Base-by-base conservation (phyloP, 106 monocot species). In the Amphibolis antarctica region DNA sequence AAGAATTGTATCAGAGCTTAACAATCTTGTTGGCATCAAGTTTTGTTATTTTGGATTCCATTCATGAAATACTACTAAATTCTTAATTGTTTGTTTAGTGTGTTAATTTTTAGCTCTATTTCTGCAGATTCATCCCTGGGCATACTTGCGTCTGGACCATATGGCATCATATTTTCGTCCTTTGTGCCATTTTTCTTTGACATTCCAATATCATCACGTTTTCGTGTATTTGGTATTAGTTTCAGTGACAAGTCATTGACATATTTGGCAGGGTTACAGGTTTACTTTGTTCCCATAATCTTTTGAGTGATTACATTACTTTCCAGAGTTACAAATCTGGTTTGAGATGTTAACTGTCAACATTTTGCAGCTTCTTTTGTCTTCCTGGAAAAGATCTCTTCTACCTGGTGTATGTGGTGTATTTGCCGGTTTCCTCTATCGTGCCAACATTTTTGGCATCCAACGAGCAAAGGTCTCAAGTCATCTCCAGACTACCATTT, bases 201-300 rank as follows among this genome's bases (percentile, higher is more conserved):
- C 67, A 86, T 96, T 60, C 94, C 89, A 36, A 72, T 89, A 67
- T 76, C 86, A 12, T 86, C 86, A 68, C 66, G 89, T 43, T 79
- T 96, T 46, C 80, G 66, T 52, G 74, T 96, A 60, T 86, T 81
- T 74, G 80, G 86, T 27, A 45, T 89, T 26, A 56, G 68, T 28
- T 79, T 89, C 64, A 80, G 73, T 66, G 82, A 96, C 63, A 96
- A 96, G 56, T 79, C 89, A 49, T 89, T 84, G 53, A 77, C 84
- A 69, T 96, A 96, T 81, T 71, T 86, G 53, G 89, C 82, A n/a
- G 89, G 94, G 48, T 58, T 89, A 62, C 94, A 96, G 89, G 94
- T 93, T 28, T 71, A 48, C 4, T 44, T 43, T 19, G 59, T 45
- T 65, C 52, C 56, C 15, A 36, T 23, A 47, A 62, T 24, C 10